Conservation (phyloP, 495 filamentous ascomycete genomes). For the Ascobolus immersus region DNA sequence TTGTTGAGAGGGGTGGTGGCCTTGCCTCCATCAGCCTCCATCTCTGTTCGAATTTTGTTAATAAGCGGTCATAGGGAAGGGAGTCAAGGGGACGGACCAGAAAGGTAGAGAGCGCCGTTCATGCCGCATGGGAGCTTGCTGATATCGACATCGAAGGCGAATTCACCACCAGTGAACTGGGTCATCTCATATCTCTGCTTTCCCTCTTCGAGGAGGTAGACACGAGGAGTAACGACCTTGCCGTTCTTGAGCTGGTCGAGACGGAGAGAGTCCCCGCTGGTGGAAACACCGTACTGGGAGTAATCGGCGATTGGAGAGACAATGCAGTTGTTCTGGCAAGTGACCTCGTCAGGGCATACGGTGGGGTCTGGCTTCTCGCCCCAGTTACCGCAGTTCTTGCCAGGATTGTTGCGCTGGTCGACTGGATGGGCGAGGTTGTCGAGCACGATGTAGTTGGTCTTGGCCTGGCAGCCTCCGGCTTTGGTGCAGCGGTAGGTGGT, state of each 20-base stretch:
- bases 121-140: slow-evolving; percentile 35
- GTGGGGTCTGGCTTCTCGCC: slow-evolving; percentile 21
- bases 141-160: slow-evolving; percentile 38
- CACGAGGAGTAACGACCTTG: slow-evolving; percentile 24
- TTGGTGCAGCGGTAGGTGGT: slow-evolving; percentile 25
- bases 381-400: slow-evolving; percentile 18
- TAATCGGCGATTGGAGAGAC: slow-evolving; percentile 24
- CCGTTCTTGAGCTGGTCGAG: slow-evolving; percentile 23
- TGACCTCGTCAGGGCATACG: slow-evolving; percentile 25
- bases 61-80: too few species aligned
- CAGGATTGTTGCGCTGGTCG: slow-evolving; percentile 19
- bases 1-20: slow-evolving; percentile 26
- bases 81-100: too few species aligned
- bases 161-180: slow-evolving; percentile 30
- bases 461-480: slow-evolving; percentile 21
- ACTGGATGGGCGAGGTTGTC: slow-evolving; percentile 26
- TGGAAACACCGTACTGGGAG: slow-evolving; percentile 21
- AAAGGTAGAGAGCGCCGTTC: slow-evolving; percentile 41
- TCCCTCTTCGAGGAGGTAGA: slow-evolving; percentile 32
- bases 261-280: slow-evolving; percentile 19
- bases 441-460: slow-evolving; percentile 25
- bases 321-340: slow-evolving; percentile 26
- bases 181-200: slow-evolving; percentile 33
- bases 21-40: slow-evolving; percentile 30
- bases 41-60: too few species aligned